Evolutionary conservation across 768 basidiomycete genomes (phyloP).

Genomic region (Phlegmacium glaucopus): DNA sequence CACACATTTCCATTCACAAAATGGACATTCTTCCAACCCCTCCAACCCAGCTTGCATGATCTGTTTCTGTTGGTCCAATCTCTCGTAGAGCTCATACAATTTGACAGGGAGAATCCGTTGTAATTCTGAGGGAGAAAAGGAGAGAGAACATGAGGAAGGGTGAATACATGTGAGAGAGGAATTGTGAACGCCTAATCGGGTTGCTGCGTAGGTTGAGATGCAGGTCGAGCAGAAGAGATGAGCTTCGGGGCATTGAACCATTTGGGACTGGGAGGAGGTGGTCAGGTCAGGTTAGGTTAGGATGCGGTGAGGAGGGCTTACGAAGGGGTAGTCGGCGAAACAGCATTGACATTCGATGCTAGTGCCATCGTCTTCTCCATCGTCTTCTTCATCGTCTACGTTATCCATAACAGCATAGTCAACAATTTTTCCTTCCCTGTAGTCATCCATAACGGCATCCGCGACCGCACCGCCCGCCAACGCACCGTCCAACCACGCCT

Average conservation of each 20-base stretch:
- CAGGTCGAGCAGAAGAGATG: constrained; percentile 85
- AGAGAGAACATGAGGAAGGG: constrained; percentile 63
- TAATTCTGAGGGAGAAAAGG: constrained; percentile 70
- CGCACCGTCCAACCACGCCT: constrained; percentile 44
- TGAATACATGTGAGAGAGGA: constrained; percentile 78
- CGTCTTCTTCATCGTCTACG: constrained; percentile 9
- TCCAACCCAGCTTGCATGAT: constrained; percentile 76
- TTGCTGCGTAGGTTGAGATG: constrained; percentile 64
- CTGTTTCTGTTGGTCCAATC: constrained; percentile 75
- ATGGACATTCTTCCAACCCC: constrained; percentile 85
- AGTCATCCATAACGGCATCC: constrained; percentile 2
- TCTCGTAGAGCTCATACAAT: constrained; percentile 65
- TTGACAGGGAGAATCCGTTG: constrained; percentile 62
- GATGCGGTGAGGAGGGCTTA: constrained; percentile 39
- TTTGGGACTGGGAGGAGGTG: constrained; percentile 67
- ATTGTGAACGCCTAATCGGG: constrained; percentile 60
- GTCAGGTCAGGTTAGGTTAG: too few relatives aligned
- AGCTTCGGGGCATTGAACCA: constrained; percentile 87
- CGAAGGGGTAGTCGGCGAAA: constrained; percentile 69
- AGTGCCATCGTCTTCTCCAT: constrained; percentile 37
- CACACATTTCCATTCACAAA: constrained; percentile 84
- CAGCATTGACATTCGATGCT: constrained; percentile 90
- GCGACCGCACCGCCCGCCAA: constrained; percentile 9
- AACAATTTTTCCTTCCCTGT: neutral
- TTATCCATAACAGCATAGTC: constrained; percentile 10